A percentile compares a stretch with the other conserved stretches of the same genome.
These are phyloP conservation scores for Picochlorum costavermella DNA, from an alignment of 139 green algal species.

Conservation along the genomic window DNA sequence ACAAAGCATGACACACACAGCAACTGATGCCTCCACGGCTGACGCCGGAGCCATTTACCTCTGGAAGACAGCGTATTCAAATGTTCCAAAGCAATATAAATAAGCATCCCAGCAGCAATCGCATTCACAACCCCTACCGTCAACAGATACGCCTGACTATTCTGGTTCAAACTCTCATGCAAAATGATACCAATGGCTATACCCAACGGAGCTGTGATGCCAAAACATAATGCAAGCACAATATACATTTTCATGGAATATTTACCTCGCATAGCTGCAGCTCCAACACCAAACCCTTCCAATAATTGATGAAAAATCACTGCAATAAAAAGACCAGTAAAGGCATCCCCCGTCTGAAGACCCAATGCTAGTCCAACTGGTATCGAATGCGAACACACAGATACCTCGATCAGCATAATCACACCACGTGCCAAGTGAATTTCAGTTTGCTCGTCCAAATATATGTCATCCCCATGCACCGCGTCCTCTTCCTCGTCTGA, in stretches of 20 bases:
- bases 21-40: constrained; percentile 4
- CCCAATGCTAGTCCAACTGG: constrained; percentile 43
- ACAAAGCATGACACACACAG: constrained; percentile 6
- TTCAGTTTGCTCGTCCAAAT: not conserved
- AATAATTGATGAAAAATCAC: constrained; percentile 48
- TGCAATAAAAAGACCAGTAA: constrained; percentile 38
- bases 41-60: not conserved
- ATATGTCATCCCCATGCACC: not conserved
- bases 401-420: constrained; percentile 16
- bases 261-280: constrained; percentile 23
- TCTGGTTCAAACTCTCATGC: constrained; percentile 24
- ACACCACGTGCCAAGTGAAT: not conserved
- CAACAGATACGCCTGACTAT: constrained; percentile 6
- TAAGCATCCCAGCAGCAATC: constrained; percentile 6
- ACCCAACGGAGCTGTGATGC: constrained; percentile 44
- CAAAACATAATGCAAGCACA: constrained; percentile 35
- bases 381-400: constrained; percentile 10
- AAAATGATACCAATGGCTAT: constrained; percentile 46
- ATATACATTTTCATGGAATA: constrained; percentile 11
- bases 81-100: constrained; percentile 8
- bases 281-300: constrained; percentile 42
- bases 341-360: constrained; percentile 19
- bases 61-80: not conserved
- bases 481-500: not conserved
- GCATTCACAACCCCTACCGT: constrained; percentile 2